phyloP scores from a whole-genome alignment of 2,329 filamentous ascomycete species.

The Diplodia corticola region DNA sequence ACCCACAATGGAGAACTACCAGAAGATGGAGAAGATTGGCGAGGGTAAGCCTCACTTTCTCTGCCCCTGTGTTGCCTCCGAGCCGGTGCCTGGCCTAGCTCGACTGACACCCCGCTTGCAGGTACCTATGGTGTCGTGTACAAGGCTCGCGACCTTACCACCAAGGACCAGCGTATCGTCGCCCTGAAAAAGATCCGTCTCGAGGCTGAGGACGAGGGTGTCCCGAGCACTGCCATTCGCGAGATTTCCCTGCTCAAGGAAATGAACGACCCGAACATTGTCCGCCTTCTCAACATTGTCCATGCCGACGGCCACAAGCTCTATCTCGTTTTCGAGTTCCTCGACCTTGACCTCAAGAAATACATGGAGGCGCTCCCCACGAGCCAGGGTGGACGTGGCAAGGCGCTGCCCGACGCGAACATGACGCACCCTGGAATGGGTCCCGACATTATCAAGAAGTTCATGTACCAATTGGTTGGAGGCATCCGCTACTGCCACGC shows the following conservation, averaged over 20 bases:
- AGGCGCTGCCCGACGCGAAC: slow-evolving; percentile 76
- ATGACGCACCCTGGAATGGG: slow-evolving; percentile 71
- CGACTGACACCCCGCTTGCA: slow-evolving; percentile 40
- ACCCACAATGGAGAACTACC: slow-evolving; percentile 82
- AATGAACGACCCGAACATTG: slow-evolving; percentile 89
- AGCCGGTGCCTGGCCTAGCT: neutral
- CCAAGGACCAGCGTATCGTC: slow-evolving; percentile 76
- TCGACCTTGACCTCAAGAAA: slow-evolving; percentile 90
- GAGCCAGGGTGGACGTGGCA: slow-evolving; percentile 80
- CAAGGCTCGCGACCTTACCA: slow-evolving; percentile 83
- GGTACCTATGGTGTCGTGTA: slow-evolving; percentile 95
- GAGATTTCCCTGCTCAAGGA: slow-evolving; percentile 94
- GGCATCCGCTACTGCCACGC: slow-evolving; percentile 87
- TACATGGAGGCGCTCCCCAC: slow-evolving; percentile 92
- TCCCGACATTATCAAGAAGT: slow-evolving; percentile 83
- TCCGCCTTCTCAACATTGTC: slow-evolving; percentile 85
- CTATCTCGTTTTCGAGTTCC: slow-evolving; percentile 89
- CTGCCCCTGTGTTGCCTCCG: neutral
- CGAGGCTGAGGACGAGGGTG: slow-evolving; percentile 91
- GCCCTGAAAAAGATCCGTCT: slow-evolving; percentile 94
- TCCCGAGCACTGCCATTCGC: slow-evolving; percentile 88
- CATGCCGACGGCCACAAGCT: slow-evolving; percentile 94
- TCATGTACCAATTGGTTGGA: slow-evolving; percentile 84
- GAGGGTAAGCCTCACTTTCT: slow-evolving; percentile 63
- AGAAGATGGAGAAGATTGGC: slow-evolving; percentile 94